A percentile compares a stretch with the other conserved stretches of the same genome.
These are phyloP conservation scores for Castanospermum australe DNA, from an alignment of 306 rosid genomes.

Conservation along the genomic window DNA sequence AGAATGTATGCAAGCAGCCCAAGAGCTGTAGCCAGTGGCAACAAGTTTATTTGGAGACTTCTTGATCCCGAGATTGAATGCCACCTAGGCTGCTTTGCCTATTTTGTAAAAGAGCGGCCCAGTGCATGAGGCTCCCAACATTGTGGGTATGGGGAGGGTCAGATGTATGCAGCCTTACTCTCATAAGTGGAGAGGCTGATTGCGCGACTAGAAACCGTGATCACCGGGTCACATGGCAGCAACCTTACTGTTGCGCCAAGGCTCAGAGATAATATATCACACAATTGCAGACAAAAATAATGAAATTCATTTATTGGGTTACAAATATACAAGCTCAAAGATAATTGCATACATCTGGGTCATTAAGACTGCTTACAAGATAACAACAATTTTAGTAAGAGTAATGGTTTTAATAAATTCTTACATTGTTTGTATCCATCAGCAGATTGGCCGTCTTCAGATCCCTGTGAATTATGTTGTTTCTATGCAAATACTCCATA, in stretches of 20 bases:
- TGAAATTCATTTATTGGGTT: neutral
- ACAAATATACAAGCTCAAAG: neutral
- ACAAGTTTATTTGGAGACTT: no score
- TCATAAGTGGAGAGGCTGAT: no score
- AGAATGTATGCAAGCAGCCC: neutral
- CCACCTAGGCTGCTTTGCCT: no score
- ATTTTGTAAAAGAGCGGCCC: no score
- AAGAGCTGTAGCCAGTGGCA: no score
- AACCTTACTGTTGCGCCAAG: no score
- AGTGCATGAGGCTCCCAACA: no score
- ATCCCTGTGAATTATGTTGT: constrained; percentile 89
- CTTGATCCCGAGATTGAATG: no score
- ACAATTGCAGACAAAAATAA: neutral
- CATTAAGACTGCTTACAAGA: constrained; percentile 4
- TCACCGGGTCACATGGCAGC: no score
- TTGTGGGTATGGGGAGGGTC: no score
- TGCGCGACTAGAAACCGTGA: no score
- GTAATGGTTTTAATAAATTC: constrained; percentile 31
- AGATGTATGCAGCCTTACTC: no score
- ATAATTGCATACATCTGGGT: neutral
- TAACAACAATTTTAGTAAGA: constrained; percentile 8
- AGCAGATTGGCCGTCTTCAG: constrained; percentile 97
- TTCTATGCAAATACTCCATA: constrained; percentile 91
- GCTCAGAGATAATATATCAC: neutral
- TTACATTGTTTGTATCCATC: constrained; percentile 83